These are phyloP conservation scores for Begonia loranthoides DNA, from an alignment of 306 rosid species.

Conservation along the genomic window DNA sequence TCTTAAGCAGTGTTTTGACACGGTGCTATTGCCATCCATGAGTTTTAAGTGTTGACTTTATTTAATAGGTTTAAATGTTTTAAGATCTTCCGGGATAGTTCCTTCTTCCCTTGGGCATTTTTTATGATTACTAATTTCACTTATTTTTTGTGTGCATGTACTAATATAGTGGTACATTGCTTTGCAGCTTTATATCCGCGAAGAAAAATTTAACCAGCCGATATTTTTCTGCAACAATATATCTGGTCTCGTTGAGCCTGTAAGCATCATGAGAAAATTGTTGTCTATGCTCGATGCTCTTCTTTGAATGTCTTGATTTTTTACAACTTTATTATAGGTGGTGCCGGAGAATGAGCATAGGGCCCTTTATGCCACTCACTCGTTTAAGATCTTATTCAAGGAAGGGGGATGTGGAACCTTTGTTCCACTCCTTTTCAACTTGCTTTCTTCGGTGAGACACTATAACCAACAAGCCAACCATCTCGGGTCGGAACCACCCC, in stretches of 20 bases:
- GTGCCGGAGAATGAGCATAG: conserved; percentile 66
- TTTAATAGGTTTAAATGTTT: no score
- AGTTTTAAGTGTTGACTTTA: no score
- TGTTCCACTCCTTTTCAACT: conserved; percentile 81
- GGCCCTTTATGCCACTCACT: conserved; percentile 75
- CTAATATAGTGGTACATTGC: conserved; percentile 2
- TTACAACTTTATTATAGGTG: conserved; percentile 31
- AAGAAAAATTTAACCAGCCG: conserved; percentile 93
- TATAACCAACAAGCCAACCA: conserved; percentile 36
- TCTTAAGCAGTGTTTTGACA: no score
- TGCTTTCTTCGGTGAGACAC: conserved; percentile 77
- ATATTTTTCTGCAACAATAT: conserved; percentile 93
- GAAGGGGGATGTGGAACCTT: conserved; percentile 98
- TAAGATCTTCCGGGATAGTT: no score
- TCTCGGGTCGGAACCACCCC: conserved; percentile 19
- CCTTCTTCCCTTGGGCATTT: no score
- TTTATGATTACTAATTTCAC: no score
- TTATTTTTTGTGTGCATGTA: no score
- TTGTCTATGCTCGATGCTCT: neutral
- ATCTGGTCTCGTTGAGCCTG: conserved; percentile 89
- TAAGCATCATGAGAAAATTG: conserved; percentile 23
- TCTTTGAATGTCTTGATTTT: neutral
- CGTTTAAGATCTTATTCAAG: conserved; percentile 85
- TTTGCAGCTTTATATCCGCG: conserved; percentile 64
- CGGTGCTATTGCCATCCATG: no score